Base-by-base conservation (phyloP, 805 yeast species). In the Blastobotrys parvus region DNA sequence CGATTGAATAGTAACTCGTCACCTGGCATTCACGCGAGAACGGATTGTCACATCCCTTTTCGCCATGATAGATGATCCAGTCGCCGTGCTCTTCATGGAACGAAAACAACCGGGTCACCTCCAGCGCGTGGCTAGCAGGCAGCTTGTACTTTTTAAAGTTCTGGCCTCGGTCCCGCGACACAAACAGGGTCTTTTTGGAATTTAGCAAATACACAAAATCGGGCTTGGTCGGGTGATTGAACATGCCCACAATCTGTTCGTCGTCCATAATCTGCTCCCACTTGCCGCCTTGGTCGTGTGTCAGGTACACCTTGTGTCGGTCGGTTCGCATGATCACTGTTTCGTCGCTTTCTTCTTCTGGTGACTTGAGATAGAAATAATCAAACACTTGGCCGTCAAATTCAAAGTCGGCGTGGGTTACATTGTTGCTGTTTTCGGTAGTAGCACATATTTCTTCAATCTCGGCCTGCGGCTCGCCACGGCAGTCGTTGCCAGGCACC, bases 21-120 rank as follows among this genome's bases (percentile, higher is more conserved):
- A 72, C 58, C 38, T 68, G 67, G 61, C 97, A 89, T 16, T 67
- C 62, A 1, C 50, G 43, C 1, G 70, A 64, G 38, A 62, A 63
- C 16, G 59, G 55, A 13, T 66, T 57, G n/a, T 69, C 73, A 61
- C 94, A 82, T 13, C 72, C 72, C 22, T 70, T 67, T 35, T 74
- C 74, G 3, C 92, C 84, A 51, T 74, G 72, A 72, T 83, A 82
- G 30, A 92, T 78, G 52, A 87, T 76, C 56, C 76, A 71, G 5
- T 73, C 62, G 1, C 72, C 56, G 46, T 77, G 70, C 4, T 62
- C 62, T 20, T 79, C 76, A 59, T 82, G 80, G 68, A 87, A 89
- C 10, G 77, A 65, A 16, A 48, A 29, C 1, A 75, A 70, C 34
- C 66, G 50, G 23, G 55, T 52, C 3, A 61, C 62, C 29, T 56